Base-by-base conservation (phyloP, 352 stramenopile species). In the Globisporangium echinulatum region DNA sequence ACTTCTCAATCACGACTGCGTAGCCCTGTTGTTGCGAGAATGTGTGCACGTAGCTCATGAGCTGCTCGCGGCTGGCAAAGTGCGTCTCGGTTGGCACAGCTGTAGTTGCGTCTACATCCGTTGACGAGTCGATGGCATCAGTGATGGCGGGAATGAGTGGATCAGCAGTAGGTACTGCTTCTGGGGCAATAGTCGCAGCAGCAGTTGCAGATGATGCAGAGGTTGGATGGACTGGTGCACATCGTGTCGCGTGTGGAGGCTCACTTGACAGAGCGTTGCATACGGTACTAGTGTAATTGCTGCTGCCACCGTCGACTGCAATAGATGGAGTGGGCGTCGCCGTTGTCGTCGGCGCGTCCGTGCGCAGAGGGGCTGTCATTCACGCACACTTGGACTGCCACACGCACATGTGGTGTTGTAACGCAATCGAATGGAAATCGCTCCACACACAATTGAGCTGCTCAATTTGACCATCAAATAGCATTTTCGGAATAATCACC, bases 1-100 rank as follows among this genome's bases (percentile, higher is more conserved):
- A 82, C 54, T 78, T 78, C 39, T 70, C 64, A 56, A 71, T 82
- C 52, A 82, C 72, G 43, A 77, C 64, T 0, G 70, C 72, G 55
- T 71, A 82, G n/a, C 72, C 72, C 15, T 77, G 59, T 5, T 58
- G 44, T n/a, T 79, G 50, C 13, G 67, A 67, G 53, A 75, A 82
- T 17, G 61, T 54, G 42, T 68, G 69, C 50, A 79, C 68, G 62
- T 71, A 74, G 47, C 58, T 39, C 37, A 82, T 62, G 17, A 82
- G 72, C 56, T 67, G 62, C 10, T 78, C 70, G 19, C 72, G 70
- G 47, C 56, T 71, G 25, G 60, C 52, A 62, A 82, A 82, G 43
- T 63, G 54, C n/a, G 50, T 61, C 56, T 66, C 63, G 3, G 13
- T 48, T 10, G 59, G 59, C 25, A 61, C 59, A 3, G 46, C 19